Conservation (phyloP, 345 rosid species). For the Trapa incisa region DNA sequence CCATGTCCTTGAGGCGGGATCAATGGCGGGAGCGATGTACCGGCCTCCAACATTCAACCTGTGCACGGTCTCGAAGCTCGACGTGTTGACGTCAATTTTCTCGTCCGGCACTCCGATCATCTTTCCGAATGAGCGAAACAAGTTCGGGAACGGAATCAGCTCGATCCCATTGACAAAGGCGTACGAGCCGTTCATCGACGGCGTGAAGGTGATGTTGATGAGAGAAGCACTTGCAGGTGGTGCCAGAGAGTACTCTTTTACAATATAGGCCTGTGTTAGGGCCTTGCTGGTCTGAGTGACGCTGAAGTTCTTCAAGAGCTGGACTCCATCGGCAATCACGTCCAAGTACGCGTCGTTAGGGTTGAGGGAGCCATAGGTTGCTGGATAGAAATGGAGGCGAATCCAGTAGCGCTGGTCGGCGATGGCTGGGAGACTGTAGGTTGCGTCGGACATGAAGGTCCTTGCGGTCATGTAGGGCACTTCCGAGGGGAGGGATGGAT, state of each 20-base stretch:
- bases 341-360: slow-evolving; percentile 48
- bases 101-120: slow-evolving; percentile 44
- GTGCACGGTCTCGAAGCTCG: slow-evolving; percentile 46
- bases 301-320: slow-evolving; percentile 61
- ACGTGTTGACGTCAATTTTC: slow-evolving; percentile 15
- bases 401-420: slow-evolving; percentile 30
- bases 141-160: slow-evolving; percentile 34
- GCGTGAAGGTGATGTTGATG: slow-evolving; percentile 39
- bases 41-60: slow-evolving; percentile 69
- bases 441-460: slow-evolving; percentile 38
- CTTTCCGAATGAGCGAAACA: slow-evolving; percentile 31
- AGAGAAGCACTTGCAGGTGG: slow-evolving; percentile 15
- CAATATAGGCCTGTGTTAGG: slow-evolving; percentile 48
- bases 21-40: slow-evolving; percentile 38
- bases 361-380: slow-evolving; percentile 33
- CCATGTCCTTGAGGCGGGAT: slow-evolving; percentile 65
- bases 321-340: slow-evolving; percentile 32
- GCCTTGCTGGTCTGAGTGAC: slow-evolving; percentile 61
- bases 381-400: slow-evolving; percentile 58
- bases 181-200: slow-evolving; percentile 33
- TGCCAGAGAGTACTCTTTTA: slow-evolving; percentile 52
- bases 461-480: slow-evolving; percentile 73
- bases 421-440: slow-evolving; percentile 37
- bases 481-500: slow-evolving; percentile 48
- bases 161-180: slow-evolving; percentile 75